Conservation (phyloP, 2,329 filamentous ascomycete species). For the Diaporthe humulicola region DNA sequence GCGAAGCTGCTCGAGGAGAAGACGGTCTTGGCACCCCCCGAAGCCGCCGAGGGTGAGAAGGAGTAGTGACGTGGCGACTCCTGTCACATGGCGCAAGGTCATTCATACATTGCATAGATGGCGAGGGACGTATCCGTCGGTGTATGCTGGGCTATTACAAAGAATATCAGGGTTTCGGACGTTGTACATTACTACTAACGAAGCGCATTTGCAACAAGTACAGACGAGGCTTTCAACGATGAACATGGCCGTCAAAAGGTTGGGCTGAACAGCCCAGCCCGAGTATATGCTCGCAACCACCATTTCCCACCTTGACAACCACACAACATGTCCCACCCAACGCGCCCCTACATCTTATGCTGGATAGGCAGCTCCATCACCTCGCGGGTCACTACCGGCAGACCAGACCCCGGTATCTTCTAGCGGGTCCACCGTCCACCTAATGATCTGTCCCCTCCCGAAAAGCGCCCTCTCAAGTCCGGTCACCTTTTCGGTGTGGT, state of each 20-base stretch:
- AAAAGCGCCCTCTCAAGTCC: slow-evolving; percentile 78
- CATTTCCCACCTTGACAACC: background rate
- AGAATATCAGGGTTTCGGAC: background rate
- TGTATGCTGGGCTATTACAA: background rate
- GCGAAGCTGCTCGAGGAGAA: slow-evolving; percentile 94
- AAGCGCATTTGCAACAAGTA: slow-evolving; percentile 13
- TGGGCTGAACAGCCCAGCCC: background rate
- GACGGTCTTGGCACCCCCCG: slow-evolving; percentile 78
- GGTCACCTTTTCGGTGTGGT: slow-evolving; percentile 77
- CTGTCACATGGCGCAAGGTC: no score
- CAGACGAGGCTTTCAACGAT: background rate
- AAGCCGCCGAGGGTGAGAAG: slow-evolving; percentile 55
- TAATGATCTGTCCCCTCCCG: slow-evolving; percentile 88
- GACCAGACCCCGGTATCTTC: slow-evolving; percentile 84
- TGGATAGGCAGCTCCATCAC: slow-evolving; percentile 80
- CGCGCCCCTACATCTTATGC: slow-evolving; percentile 45
- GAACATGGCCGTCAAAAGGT: background rate
- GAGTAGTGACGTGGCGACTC: slow-evolving; percentile 44
- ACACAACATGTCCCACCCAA: background rate
- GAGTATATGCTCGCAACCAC: background rate
- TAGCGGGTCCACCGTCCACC: slow-evolving; percentile 77
- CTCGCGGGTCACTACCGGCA: slow-evolving; percentile 88
- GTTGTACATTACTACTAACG: slow-evolving; percentile 25
- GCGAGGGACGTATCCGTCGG: background rate
- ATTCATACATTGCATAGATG: background rate